Base-by-base conservation (phyloP, 2,329 filamentous ascomycete species). In the Xylariaceae sp. region DNA sequence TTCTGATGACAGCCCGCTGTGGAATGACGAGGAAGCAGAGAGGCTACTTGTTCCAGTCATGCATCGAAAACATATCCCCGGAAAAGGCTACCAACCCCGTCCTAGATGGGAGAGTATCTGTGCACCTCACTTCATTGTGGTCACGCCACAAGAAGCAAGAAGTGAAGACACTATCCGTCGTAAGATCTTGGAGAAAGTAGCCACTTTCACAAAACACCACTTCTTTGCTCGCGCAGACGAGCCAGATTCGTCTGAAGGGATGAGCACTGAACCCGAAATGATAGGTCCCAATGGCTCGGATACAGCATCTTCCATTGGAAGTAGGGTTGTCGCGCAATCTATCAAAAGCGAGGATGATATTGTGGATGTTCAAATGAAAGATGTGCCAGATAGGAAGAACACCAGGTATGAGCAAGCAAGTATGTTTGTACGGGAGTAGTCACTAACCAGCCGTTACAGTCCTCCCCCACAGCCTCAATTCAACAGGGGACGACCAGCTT, bases 311-410 rank as follows among this genome's bases (percentile, higher is more conserved):
- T 84, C 84, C 3, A 81, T 80, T 7, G 87, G 88, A 60, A 48
- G 54, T 0, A 59, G 87, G 66, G 79, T 96, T 46, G 81, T 86
- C 55, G 86, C 89, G 44, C 80, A 83, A 31, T 96, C 91, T 2
- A 81, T 95, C 1, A 86, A 91, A 68, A 88, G 90, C 7, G 92
- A 96, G 69, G 91, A 96, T 58, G 89, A 89, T 58, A 83, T 96
- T 65, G 88, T 97, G 4, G 89, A 96, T 67, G 85, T 99, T 12
- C 88, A 88, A 0, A 91, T 96, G 86, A 85, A 84, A 51, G 86
- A 90, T 63, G 74, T 75, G 2, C 67, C 67, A 12, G 74, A 78
- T 54, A 60, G 62, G 29, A 68, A 69, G 42, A 67, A 66, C 51
- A 52, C 60, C 37, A 64, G 62, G 67, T 73, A 68, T 59, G 66